Evolutionary conservation across 345 rosid species (phyloP).

Genomic region (Arabidopsis suecica): DNA sequence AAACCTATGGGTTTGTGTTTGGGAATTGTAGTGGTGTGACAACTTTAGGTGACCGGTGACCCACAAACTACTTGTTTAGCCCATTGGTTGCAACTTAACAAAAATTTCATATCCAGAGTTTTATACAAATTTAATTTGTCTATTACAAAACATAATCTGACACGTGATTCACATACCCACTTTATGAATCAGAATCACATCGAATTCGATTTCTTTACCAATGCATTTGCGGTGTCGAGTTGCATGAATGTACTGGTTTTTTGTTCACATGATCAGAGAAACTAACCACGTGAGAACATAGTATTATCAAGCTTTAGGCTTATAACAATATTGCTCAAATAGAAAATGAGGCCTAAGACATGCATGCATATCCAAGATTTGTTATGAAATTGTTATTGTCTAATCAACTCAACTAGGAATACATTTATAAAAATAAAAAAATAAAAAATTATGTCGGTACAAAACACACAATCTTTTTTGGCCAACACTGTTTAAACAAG

Average conservation of each 20-base stretch:
- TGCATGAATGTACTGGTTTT: background rate
- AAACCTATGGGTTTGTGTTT: conserved; percentile 27
- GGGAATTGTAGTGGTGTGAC: conserved; percentile 37
- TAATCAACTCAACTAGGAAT: background rate
- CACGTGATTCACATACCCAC: conserved; percentile 26
- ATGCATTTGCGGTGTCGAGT: conserved; percentile 23
- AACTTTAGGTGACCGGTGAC: conserved; percentile 27
- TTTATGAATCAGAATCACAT: conserved; percentile 25
- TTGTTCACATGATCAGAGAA: conserved; percentile 22
- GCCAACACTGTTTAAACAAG: background rate
- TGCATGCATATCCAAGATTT: background rate
- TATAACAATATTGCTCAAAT: background rate
- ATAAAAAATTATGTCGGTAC: background rate
- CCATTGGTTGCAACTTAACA: conserved; percentile 37
- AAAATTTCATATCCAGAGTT: conserved; percentile 8
- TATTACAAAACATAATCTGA: conserved; percentile 3
- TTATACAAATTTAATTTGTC: conserved; percentile 3
- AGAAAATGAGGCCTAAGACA: background rate
- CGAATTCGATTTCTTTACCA: conserved; percentile 8
- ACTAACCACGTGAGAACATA: conserved; percentile 19
- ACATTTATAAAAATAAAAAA: background rate
- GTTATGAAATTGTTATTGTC: background rate
- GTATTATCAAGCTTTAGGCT: background rate
- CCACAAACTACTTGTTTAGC: conserved; percentile 40
- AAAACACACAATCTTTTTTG: background rate